Evolutionary conservation across 2,329 filamentous ascomycete species (phyloP).

Genomic region (Huntiella savannae): DNA sequence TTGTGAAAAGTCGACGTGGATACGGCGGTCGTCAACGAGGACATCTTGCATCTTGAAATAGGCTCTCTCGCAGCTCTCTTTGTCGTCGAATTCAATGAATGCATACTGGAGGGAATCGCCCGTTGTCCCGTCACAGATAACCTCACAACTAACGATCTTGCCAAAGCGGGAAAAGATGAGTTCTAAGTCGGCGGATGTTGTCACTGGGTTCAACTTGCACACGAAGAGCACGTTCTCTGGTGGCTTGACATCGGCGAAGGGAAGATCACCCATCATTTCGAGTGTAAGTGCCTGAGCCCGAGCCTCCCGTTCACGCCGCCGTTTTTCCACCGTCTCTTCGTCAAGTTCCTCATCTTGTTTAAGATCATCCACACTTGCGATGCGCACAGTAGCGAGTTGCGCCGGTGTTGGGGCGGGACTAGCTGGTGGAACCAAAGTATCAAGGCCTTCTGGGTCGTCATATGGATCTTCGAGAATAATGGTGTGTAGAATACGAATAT

Average conservation of each 20-base stretch:
- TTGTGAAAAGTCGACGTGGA: slow-evolving; percentile 97
- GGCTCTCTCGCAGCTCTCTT: slow-evolving; percentile 79
- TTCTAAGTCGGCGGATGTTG: slow-evolving; percentile 81
- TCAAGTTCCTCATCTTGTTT: slow-evolving; percentile 52
- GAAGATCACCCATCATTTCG: slow-evolving; percentile 94
- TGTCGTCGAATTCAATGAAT: slow-evolving; percentile 91
- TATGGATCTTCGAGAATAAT: slow-evolving; percentile 84
- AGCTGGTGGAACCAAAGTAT: slow-evolving; percentile 38
- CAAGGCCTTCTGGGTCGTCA: slow-evolving; percentile 56
- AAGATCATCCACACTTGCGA: slow-evolving; percentile 71
- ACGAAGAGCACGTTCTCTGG: slow-evolving; percentile 96
- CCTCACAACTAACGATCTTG: slow-evolving; percentile 84
- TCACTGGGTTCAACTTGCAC: slow-evolving; percentile 95
- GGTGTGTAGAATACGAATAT: slow-evolving; percentile 88
- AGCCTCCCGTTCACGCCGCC: slow-evolving; percentile 73
- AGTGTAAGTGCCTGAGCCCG: slow-evolving; percentile 84
- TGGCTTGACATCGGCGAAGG: slow-evolving; percentile 91
- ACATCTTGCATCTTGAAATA: slow-evolving; percentile 99
- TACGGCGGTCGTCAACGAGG: slow-evolving; percentile 88
- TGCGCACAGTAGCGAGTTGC: slow-evolving; percentile 78
- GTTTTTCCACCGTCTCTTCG: slow-evolving; percentile 61
- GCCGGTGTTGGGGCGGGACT: slow-evolving; percentile 68
- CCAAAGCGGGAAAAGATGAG: slow-evolving; percentile 95
- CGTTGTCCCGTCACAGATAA: slow-evolving; percentile 84
- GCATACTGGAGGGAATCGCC: slow-evolving; percentile 93